These are phyloP conservation scores for Blepharisma stoltei DNA, from an alignment of 73 alveolate genomes.

Conservation along the genomic window DNA sequence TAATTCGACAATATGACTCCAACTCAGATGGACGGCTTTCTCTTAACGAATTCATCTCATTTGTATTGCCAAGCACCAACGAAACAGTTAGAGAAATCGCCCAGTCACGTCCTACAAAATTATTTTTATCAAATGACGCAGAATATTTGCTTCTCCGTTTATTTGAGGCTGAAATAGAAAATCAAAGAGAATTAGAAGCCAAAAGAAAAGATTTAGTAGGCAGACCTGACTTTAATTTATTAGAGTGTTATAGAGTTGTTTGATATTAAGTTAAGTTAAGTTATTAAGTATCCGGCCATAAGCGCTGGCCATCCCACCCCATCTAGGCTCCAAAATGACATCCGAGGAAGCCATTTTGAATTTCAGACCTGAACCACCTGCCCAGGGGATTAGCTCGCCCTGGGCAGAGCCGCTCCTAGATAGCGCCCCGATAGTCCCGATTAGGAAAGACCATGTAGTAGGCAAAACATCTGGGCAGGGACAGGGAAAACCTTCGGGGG, in stretches of 20 bases:
- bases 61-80: conserved; percentile 26
- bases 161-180: conserved; percentile 31
- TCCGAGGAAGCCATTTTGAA: no score
- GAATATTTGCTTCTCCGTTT: conserved; percentile 35
- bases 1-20: conserved; percentile 26
- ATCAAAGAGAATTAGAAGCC: conserved; percentile 46
- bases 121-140: background rate
- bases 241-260: conserved; percentile 53
- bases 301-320: no score
- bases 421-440: no score
- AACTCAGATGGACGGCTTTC: conserved; percentile 22
- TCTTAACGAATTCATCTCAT: background rate
- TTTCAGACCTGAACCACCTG: no score
- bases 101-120: background rate
- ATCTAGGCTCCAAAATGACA: no score
- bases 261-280: no score
- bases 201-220: conserved; percentile 37
- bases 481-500: no score
- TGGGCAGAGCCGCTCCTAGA: no score
- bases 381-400: no score
- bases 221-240: conserved; percentile 45
- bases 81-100: conserved; percentile 19
- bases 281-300: no score
- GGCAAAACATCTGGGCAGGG: no score
- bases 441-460: no score